Evolutionary conservation across 305 asterid genomes (phyloP), one percentile per base, ranked within the genome.

Genomic region (Striga hermonthica): DNA sequence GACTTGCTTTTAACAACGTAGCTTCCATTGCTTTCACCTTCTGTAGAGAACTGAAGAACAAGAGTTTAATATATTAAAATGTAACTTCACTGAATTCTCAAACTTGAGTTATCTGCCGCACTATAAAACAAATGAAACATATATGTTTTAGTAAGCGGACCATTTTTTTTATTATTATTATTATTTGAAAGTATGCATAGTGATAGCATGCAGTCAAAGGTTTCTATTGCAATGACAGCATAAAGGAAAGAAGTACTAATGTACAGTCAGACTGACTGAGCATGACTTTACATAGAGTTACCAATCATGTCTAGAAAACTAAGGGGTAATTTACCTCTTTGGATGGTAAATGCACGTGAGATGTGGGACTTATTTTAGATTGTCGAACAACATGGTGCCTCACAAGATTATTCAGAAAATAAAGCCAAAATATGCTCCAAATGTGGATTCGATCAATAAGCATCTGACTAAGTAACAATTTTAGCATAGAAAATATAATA

Each of bases 21-120:
- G 76, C 61, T 52, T 84, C 94, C 98, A 93, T 87, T 37, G 89
- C 92, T 81, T 83, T 87, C 90, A 87, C 90, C 83, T 83, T 93
- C 84, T 90, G 97, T 76, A 79, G 66, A 73, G 95, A 80, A 76
- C 98, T 93, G 95, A 80, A 82, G 72, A 54, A 36, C 56, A 64
- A 71, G 64, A 40, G 36, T 69, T 54, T 15, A 52, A 48, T 48
- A 48, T 48, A 13, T 48, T n/a, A 4, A 15, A 15, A 72, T 69
- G 7, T 13, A 64, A 47, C 43, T 58, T 52, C 12, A 3, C 35
- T 52, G 22, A 14, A 14, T 7, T 15, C 35, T 52, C 36, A 4
- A 12, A 12, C 31, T 49, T 2, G 34, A 55, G 4, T 16, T 68
- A 14, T 22, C 36, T 37, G 44, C 11, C 49, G 34, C 54, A 60